A percentile compares a stretch with the other conserved stretches of the same genome.
Conservation (phyloP, 805 yeast genomes). For the Candida manassasensis region DNA sequence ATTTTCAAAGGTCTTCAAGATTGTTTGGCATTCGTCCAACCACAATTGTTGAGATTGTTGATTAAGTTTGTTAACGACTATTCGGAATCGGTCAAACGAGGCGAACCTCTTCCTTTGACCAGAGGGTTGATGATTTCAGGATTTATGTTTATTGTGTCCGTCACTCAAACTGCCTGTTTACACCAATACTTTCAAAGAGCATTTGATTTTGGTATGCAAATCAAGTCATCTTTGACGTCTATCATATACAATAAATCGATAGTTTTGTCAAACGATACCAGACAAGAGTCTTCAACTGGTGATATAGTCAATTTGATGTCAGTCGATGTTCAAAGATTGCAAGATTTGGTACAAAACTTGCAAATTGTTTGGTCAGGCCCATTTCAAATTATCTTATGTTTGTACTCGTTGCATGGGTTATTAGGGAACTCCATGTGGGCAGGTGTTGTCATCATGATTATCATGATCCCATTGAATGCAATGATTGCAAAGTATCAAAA, state of each 20-base stretch:
- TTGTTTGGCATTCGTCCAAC: slow-evolving; percentile 49
- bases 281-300: slow-evolving; percentile 73
- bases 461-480: slow-evolving; percentile 79
- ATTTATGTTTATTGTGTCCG: slow-evolving; percentile 70
- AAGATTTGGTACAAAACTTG: slow-evolving; percentile 73
- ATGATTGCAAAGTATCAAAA: slow-evolving; percentile 63
- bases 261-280: slow-evolving; percentile 66
- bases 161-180: slow-evolving; percentile 70
- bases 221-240: slow-evolving; percentile 65
- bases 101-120: slow-evolving; percentile 56
- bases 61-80: slow-evolving; percentile 35
- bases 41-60: slow-evolving; percentile 25
- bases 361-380: slow-evolving; percentile 92
- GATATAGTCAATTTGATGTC: slow-evolving; percentile 94
- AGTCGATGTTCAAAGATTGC: slow-evolving; percentile 86
- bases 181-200: slow-evolving; percentile 78
- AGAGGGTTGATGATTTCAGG: slow-evolving; percentile 72
- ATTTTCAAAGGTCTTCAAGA: slow-evolving; percentile 72
- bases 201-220: slow-evolving; percentile 72
- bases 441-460: slow-evolving; percentile 73
- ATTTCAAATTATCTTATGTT: slow-evolving; percentile 75
- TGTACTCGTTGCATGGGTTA: slow-evolving; percentile 63
- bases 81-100: slow-evolving; percentile 27
- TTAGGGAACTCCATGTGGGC: slow-evolving; percentile 95
- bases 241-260: slow-evolving; percentile 65